A percentile compares a stretch with the other conserved stretches of the same genome.
These are phyloP conservation scores for Pseudotsuga menziesii DNA, from an alignment of 75 land plant species.

Conservation along the genomic window DNA sequence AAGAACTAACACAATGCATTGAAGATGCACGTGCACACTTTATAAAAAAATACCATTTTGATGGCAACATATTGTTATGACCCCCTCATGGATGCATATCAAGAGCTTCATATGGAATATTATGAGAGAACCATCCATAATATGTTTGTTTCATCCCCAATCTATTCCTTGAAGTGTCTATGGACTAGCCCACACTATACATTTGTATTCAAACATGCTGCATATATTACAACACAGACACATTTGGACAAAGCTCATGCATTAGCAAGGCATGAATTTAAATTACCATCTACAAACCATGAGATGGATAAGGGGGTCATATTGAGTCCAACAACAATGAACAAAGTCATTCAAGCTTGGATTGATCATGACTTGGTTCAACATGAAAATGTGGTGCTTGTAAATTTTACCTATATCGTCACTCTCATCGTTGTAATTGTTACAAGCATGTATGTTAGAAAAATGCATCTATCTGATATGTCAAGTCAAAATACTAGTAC, in stretches of 20 bases:
- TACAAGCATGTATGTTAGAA: neutral
- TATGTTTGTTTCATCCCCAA: constrained; percentile 21
- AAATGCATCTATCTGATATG: neutral
- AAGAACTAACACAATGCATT: constrained; percentile 25
- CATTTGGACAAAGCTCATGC: constrained; percentile 33
- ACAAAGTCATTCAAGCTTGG: constrained; percentile 45
- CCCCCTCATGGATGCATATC: constrained; percentile 50
- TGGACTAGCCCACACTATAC: constrained; percentile 42
- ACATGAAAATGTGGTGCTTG: constrained; percentile 22
- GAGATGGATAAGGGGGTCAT: constrained; percentile 24
- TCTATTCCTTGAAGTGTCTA: constrained; percentile 39
- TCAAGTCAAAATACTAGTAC: neutral
- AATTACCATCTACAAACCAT: constrained; percentile 3
- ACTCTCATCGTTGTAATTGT: constrained; percentile 17
- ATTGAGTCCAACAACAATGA: constrained; percentile 36
- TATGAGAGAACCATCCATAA: constrained; percentile 30
- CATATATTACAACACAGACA: constrained; percentile 23
- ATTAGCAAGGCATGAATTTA: constrained; percentile 4
- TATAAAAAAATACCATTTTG: constrained; percentile 36
- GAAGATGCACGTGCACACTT: constrained; percentile 29
- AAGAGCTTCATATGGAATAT: constrained; percentile 47
- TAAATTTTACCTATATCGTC: constrained; percentile 27
- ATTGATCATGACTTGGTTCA: constrained; percentile 38
- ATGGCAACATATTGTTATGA: constrained; percentile 55
- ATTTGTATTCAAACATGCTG: constrained; percentile 44